Evolutionary conservation across 305 asterid genomes (phyloP), one percentile per base, ranked within the genome.

Genomic region (Solanum hybrid): DNA sequence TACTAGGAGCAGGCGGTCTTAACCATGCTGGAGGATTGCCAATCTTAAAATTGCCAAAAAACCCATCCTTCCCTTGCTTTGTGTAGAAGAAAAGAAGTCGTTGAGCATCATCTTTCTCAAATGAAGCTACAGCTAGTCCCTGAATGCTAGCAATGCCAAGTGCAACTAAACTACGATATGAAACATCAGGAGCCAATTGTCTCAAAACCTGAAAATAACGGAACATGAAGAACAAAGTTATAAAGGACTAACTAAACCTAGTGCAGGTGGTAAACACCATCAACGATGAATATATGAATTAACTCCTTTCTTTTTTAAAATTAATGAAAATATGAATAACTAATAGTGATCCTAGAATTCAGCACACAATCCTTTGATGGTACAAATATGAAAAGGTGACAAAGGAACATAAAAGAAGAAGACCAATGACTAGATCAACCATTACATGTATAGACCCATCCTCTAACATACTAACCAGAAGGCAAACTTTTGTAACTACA

Each of bases 131-230:
- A 31, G 99, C 96, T 87, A 95, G 92, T 87, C 99, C 99, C 87
- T 97, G 99, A 87, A 96, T 91, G 90, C 99, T 91, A 82, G 98
- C 98, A n/a, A 97, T 93, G 86, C 99, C 99, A 84, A 97, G 97
- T 51, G 98, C 98, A 89, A 95, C 99, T 31, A 97, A 95, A 92
- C 93, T 93, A 87, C 98, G 99, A 90, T 96, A 97, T 57, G 99
- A 94, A 84, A 94, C 91, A 92, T 97, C 98, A 6, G 98, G 98
- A 31, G 98, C 97, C 82, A 97, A 95, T 95, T 97, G 99, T 92
- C 98, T 97, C 91, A 97, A 93, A 79, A 97, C 96, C 99, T 97
- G 94, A 91, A 91, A 87, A 89, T 37, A 76, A 86, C 78, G 41
- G 84, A 91, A 37, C 81, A 76, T 4, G 77, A 17, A 88, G 85